Evolutionary conservation across 2,329 filamentous ascomycete genomes (phyloP).

Genomic region (Cadophora sp.): DNA sequence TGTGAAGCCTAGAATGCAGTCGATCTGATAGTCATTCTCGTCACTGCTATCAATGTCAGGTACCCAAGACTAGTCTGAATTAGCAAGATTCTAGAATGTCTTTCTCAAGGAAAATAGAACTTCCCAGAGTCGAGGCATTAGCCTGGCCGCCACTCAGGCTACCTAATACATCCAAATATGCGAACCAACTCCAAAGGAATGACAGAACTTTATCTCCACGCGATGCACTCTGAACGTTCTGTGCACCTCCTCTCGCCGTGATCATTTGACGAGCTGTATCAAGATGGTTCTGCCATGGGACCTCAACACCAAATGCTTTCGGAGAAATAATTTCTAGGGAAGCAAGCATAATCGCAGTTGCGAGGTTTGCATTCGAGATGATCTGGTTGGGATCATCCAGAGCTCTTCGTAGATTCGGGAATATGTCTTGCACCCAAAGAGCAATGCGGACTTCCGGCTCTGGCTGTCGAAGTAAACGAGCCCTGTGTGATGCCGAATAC

Average conservation of each 20-base stretch:
- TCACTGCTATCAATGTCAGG: constrained; percentile 57
- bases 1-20: constrained; percentile 83
- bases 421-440: constrained; percentile 80
- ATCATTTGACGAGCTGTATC: constrained; percentile 79
- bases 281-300: constrained; percentile 82
- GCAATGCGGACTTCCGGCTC: constrained; percentile 82
- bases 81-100: not conserved
- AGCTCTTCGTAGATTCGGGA: constrained; percentile 72
- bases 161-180: constrained; percentile 82
- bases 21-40: constrained; percentile 72
- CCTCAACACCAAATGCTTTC: constrained; percentile 78
- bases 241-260: constrained; percentile 65
- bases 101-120: not conserved
- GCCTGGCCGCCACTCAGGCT: constrained; percentile 65
- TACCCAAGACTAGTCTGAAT: constrained; percentile 34
- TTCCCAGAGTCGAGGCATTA: constrained; percentile 35
- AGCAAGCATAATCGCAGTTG: constrained; percentile 84
- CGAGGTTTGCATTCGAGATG: constrained; percentile 76
- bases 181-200: constrained; percentile 83
- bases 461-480: constrained; percentile 73
- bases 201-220: constrained; percentile 66
- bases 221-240: constrained; percentile 53
- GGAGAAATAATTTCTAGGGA: constrained; percentile 86
- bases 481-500: constrained; percentile 84
- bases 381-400: constrained; percentile 66